phyloP scores from a whole-genome alignment of 2,329 filamentous ascomycete species.

The Diaporthe sp. region DNA sequence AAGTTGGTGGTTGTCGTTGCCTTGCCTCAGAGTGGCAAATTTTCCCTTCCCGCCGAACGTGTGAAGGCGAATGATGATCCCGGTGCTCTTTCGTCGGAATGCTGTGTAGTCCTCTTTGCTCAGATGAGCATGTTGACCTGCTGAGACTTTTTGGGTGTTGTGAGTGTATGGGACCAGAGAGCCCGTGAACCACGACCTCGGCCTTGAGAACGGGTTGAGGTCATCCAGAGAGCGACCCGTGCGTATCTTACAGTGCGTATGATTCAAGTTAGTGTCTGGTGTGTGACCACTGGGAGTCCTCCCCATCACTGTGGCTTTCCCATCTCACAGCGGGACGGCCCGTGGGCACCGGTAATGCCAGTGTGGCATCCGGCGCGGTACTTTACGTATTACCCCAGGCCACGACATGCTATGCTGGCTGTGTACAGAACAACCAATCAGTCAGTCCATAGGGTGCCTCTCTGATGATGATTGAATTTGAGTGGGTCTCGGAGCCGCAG shows the following conservation, averaged over 20 bases:
- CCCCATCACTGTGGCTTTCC: neutral
- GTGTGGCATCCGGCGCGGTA: neutral
- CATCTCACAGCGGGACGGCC: constrained; percentile 21
- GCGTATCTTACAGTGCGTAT: constrained; percentile 23
- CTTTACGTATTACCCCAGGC: neutral
- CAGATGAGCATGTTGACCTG: neutral
- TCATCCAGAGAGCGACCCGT: neutral
- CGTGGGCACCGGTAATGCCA: neutral
- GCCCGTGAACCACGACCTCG: neutral
- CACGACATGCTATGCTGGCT: neutral
- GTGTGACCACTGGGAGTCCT: neutral
- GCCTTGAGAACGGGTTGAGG: neutral
- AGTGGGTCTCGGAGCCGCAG: neutral
- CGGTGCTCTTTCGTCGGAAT: neutral
- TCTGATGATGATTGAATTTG: neutral
- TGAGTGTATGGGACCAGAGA: neutral
- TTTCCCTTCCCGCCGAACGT: neutral
- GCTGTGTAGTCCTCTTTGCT: neutral
- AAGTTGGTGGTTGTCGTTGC: neutral
- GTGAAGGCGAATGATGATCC: neutral
- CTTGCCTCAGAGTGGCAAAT: constrained; percentile 8
- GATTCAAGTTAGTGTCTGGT: neutral
- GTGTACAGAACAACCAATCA: neutral
- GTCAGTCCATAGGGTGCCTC: neutral
- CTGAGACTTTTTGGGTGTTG: neutral